Evolutionary conservation across 164 flowering plant genomes (phyloP), one percentile per base, ranked within the genome.

Genomic region (Chimonanthus salicifolius): DNA sequence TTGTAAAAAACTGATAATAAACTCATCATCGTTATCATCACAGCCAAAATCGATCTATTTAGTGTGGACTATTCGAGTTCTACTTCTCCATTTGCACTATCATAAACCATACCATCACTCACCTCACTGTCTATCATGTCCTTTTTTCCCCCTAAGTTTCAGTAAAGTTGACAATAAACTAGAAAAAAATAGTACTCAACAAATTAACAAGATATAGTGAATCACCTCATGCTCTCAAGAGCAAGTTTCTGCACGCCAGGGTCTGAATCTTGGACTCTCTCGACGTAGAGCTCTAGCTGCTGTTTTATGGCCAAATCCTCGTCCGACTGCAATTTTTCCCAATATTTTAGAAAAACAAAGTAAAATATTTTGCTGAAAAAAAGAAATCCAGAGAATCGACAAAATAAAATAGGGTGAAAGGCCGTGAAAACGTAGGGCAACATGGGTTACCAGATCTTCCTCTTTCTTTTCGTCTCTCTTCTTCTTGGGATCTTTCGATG

Each of bases 271-370:
- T 90, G 97, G 72, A 84, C 95, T 71, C 98, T 83, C 79, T 91
- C 99, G 8, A 94, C 99, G 58, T 96, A 94, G 75, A 96, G 77
- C 82, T 92, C 99, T 87, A 96, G 71, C 45, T 96, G 97, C 80
- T 96, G 95, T 84, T 96, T 96, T 82, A 96, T 68, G 2, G 97
- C 98, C 82, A 96, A 82, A 78, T 96, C 99, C 82, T 96, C 98
- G 43, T 96, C 99, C 20, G 98, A 96, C 99, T 96, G 78, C 65
- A 78, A 71, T 33, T 64, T 5, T 44, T 16, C 47, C 20, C 60
- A 54, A 54, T 10, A 54, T 54, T 54, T 13, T 9, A 54, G 60
- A 54, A 3, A 13, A 13, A 54, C 51, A 54, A 54, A 6, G 33
- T 33, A 33, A 54, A 3, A 20, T 0, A 20, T 20, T 20, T 20